A percentile compares a stretch with the other conserved stretches of the same genome.
These are phyloP conservation scores for Melaleuca alternifolia DNA, from an alignment of 345 rosid species.

Conservation along the genomic window DNA sequence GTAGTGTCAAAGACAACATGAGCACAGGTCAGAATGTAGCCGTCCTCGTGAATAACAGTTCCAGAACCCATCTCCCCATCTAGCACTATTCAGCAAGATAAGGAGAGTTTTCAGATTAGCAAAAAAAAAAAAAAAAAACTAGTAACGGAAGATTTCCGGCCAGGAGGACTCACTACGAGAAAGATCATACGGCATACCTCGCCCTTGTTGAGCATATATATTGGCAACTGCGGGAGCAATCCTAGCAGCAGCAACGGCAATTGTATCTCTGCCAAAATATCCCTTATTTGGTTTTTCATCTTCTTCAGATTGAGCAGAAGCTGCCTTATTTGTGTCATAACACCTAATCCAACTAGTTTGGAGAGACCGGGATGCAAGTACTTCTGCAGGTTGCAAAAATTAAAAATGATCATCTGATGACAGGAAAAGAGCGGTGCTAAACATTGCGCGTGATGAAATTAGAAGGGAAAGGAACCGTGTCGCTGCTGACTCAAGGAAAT, in stretches of 20 bases:
- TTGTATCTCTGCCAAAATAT: not conserved
- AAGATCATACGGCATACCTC: not conserved
- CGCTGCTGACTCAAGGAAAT: not conserved
- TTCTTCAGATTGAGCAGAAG: not conserved
- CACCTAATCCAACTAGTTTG: not conserved
- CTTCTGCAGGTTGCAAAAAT: not conserved
- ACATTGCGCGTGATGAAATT: not conserved
- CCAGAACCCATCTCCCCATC: not conserved
- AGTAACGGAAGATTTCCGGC: not conserved
- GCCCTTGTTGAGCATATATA: not conserved
- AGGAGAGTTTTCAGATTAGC: not conserved
- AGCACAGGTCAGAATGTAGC: not conserved
- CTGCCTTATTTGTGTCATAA: not conserved
- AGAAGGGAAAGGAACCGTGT: not conserved
- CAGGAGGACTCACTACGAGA: not conserved
- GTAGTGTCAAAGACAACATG: not conserved
- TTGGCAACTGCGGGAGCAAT: not conserved
- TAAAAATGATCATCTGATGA: not conserved
- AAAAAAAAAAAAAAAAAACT: not conserved
- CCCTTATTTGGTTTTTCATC: not conserved
- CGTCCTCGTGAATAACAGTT: not conserved
- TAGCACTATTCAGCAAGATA: not conserved
- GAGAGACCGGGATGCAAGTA: not conserved
- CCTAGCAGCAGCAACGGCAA: not conserved
- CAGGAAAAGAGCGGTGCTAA: not conserved